Conservation (phyloP, 2,329 filamentous ascomycete genomes). For the Neoarthrinium moseri region DNA sequence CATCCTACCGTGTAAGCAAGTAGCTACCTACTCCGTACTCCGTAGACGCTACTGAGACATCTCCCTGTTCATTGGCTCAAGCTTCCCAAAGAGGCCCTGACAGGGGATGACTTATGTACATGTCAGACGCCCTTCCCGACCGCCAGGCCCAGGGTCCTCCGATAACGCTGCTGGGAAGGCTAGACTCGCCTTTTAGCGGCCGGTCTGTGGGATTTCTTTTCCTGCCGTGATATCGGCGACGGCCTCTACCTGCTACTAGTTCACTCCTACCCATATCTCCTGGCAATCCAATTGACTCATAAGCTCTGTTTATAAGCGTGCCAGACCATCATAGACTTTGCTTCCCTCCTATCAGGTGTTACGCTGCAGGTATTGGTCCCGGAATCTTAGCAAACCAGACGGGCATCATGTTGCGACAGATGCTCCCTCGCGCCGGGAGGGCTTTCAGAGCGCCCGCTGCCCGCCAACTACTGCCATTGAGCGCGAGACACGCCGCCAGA, state of each 20-base stretch:
- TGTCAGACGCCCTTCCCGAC: neutral
- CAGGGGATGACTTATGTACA: too few species aligned
- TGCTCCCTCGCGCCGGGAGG: conserved; percentile 39
- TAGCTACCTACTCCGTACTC: too few species aligned
- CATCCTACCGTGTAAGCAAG: too few species aligned
- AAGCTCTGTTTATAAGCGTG: too few species aligned
- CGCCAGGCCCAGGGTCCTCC: neutral
- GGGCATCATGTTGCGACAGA: conserved; percentile 42
- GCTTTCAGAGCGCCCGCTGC: conserved; percentile 28
- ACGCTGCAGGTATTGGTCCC: too few species aligned
- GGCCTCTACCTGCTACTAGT: neutral
- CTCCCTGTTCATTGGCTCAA: too few species aligned
- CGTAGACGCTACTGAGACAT: too few species aligned
- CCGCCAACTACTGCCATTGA: conserved; percentile 28
- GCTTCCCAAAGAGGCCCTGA: too few species aligned
- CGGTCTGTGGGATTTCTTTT: conserved; percentile 3
- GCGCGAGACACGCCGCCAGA: conserved; percentile 33
- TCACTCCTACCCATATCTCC: neutral
- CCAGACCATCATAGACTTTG: neutral
- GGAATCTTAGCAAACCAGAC: neutral
- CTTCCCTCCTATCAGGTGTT: neutral
- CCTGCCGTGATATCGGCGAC: neutral
- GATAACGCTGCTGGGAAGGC: conserved; percentile 3
- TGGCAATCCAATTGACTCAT: conserved; percentile 1
- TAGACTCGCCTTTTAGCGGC: conserved; percentile 8